Evolutionary conservation across 2,329 filamentous ascomycete species (phyloP).

Genomic region (Fusarium concolor): DNA sequence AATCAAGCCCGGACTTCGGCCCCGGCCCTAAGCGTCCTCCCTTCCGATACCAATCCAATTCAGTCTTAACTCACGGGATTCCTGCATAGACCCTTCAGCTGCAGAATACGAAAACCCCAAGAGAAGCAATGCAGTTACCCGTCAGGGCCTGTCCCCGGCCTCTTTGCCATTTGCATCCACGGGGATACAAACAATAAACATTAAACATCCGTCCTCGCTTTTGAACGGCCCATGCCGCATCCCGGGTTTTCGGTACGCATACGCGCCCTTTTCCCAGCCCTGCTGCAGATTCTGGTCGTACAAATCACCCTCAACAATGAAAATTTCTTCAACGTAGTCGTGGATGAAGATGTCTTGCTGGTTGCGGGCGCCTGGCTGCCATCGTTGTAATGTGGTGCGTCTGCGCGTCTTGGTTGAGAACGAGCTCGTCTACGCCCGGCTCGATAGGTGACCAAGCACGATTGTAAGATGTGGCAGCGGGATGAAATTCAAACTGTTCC

Average conservation of each 20-base stretch:
- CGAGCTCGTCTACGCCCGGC: conserved; percentile 51
- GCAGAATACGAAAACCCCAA: background rate
- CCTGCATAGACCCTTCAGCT: background rate
- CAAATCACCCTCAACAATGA: conserved; percentile 51
- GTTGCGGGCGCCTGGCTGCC: conserved; percentile 49
- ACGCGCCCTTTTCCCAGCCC: conserved; percentile 51
- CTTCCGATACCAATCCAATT: conserved; percentile 8
- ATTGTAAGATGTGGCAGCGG: conserved; percentile 33
- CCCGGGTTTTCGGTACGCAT: conserved; percentile 55
- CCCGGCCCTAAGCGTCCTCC: background rate
- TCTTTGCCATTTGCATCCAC: conserved; percentile 26
- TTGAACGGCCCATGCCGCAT: conserved; percentile 55
- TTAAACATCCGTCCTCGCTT: conserved; percentile 52
- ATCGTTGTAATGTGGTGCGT: conserved; percentile 52
- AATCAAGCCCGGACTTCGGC: conserved; percentile 19
- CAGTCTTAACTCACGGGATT: background rate
- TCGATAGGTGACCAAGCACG: conserved; percentile 45
- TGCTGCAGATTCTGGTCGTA: conserved; percentile 48
- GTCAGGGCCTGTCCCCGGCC: conserved; percentile 9
- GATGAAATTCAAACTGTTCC: conserved; percentile 48
- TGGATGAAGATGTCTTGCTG: conserved; percentile 49
- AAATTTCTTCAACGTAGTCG: conserved; percentile 54
- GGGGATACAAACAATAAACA: conserved; percentile 44
- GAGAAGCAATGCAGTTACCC: conserved; percentile 4
- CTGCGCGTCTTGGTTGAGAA: conserved; percentile 49